Base-by-base conservation (phyloP, 169 alveolate species). In the Eimeria sp. region DNA sequence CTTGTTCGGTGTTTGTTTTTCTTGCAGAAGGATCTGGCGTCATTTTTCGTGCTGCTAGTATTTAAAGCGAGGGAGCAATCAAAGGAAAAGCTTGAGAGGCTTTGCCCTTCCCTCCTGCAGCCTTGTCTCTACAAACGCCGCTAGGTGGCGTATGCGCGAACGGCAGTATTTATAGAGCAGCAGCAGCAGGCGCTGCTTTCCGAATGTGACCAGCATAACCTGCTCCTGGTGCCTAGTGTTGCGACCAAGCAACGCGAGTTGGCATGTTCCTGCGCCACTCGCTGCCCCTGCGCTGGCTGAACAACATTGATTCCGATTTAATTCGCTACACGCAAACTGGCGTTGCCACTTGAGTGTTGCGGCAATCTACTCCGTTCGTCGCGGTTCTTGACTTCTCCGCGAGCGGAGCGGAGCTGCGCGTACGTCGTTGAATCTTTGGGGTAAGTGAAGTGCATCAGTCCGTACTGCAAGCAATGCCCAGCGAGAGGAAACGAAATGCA, bases 371-470 rank as follows among this genome's bases (percentile, higher is more conserved):
- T 27, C 25, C 51, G 75, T 57, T 45, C 54, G 49, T 57, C 75
- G 34, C 7, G 34, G 34, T 7, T 75, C 3, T 57, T 51, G 13
- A 49, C 70, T 61, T 25, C 70, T 9, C 57, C 25, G 75, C 54
- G 40, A 22, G 73, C 91, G 47, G 73, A 30, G 54, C 91, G 91
- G 91, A 22, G 34, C 47, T 34, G 40, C 65, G 30, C 93, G 63
- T 86, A 58, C 61, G 82, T 82, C 20, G 80, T 43, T 6, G 78
- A 83, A 45, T 95, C 97, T 43, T 89, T 58, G 70, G 61, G 70
- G 47, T 95, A 95, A 3, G 99, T 98, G 84, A 98, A 97, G 89
- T 98, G 99, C 76, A 98, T 95, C 14, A 98, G 97, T n/a, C 98
- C 96, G 88, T 98, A 98, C 97, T 95, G 97, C 70, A 73, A 91